These are phyloP conservation scores for Ormosia emarginata DNA, from an alignment of 306 rosid genomes.

Conservation along the genomic window DNA sequence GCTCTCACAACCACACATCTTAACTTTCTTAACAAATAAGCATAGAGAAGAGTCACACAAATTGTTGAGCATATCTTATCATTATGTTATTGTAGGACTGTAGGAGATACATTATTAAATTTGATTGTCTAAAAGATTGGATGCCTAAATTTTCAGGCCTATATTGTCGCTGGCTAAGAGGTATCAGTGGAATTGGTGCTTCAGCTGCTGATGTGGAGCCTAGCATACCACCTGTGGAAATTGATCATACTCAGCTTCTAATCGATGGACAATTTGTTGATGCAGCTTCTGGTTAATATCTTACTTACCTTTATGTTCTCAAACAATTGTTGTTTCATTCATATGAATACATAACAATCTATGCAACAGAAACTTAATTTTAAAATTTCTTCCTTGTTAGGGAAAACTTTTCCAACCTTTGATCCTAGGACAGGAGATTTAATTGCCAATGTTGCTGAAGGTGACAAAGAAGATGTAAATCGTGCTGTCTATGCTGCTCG, in stretches of 20 bases:
- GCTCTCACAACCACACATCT: not conserved
- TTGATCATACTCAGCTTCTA: conserved; percentile 53
- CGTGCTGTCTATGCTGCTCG: conserved; percentile 71
- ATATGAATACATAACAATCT: not conserved
- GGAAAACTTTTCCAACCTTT: conserved; percentile 63
- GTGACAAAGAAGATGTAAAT: conserved; percentile 56
- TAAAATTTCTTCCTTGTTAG: conserved; percentile 28
- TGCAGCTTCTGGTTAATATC: conserved; percentile 62
- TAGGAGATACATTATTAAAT: not conserved
- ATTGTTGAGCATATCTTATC: not conserved
- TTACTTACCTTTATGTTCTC: not conserved
- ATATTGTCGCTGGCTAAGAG: conserved; percentile 22
- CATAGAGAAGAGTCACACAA: not conserved
- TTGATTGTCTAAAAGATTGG: not conserved
- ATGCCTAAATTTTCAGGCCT: conserved; percentile 30
- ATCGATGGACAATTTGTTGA: conserved; percentile 70
- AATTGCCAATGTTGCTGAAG: conserved; percentile 70
- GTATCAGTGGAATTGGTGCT: conserved; percentile 38
- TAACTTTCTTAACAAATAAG: not conserved
- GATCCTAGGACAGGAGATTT: conserved; percentile 72
- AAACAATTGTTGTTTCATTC: not conserved
- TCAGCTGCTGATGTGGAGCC: conserved; percentile 47
- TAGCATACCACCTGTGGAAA: conserved; percentile 44
- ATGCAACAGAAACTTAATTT: not conserved
- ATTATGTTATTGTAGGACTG: not conserved